A percentile compares a stretch with the other conserved stretches of the same genome.
Evolutionary conservation across 805 yeast genomes (phyloP).

Genomic region (Saccharomycopsis sp.): DNA sequence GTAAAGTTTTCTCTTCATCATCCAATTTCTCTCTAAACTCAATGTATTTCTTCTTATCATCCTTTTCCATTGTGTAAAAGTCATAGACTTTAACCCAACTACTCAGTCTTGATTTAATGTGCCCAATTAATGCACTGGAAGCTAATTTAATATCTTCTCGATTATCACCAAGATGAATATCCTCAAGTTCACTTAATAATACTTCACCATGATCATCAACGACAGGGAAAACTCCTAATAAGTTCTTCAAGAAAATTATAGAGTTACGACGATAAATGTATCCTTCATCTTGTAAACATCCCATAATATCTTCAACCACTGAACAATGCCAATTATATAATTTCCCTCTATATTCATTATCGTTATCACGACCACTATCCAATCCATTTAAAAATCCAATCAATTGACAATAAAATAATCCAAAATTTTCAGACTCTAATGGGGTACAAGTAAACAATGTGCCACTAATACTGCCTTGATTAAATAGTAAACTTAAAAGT

Average conservation of each 20-base stretch:
- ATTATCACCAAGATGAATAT: conserved; percentile 44
- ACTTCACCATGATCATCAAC: conserved; percentile 58
- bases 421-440: conserved; percentile 74
- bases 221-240: conserved; percentile 57
- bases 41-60: conserved; percentile 31
- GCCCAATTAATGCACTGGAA: conserved; percentile 63
- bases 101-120: conserved; percentile 47
- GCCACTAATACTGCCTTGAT: conserved; percentile 37
- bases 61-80: conserved; percentile 44
- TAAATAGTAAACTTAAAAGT: conserved; percentile 42
- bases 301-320: conserved; percentile 37
- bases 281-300: conserved; percentile 42
- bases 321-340: conserved; percentile 49
- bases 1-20: conserved; percentile 16
- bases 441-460: conserved; percentile 67
- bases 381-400: conserved; percentile 39
- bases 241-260: conserved; percentile 65
- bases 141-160: conserved; percentile 81
- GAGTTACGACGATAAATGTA: conserved; percentile 79
- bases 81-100: conserved; percentile 50
- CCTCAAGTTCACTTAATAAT: conserved; percentile 41
- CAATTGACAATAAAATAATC: conserved; percentile 58
- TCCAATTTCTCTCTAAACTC: conserved; percentile 22
- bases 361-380: conserved; percentile 5
- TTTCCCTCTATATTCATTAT: conserved; percentile 9